A percentile compares a stretch with the other conserved stretches of the same genome.
Conservation (phyloP, 192 early-diverging fungal genomes). For the Radiomyces spectabilis region DNA sequence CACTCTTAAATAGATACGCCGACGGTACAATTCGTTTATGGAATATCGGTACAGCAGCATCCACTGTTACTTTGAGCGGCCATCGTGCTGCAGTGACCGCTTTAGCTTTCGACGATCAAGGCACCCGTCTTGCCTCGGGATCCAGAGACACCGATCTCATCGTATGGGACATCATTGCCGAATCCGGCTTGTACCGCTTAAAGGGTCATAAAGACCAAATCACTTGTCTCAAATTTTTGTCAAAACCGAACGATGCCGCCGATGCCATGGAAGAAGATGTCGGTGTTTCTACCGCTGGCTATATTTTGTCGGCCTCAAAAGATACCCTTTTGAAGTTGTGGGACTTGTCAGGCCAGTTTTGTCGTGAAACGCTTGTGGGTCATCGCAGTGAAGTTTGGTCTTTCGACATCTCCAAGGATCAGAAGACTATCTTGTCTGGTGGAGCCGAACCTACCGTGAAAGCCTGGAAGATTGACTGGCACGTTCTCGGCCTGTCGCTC, state of each 20-base stretch:
- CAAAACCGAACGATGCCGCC: constrained; percentile 3
- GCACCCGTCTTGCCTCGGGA: constrained; percentile 83
- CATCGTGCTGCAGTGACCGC: constrained; percentile 83
- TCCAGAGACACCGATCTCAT: constrained; percentile 91
- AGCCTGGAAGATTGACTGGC: constrained; percentile 79
- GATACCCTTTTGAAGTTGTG: constrained; percentile 95
- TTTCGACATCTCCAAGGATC: constrained; percentile 60
- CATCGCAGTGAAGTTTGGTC: constrained; percentile 96
- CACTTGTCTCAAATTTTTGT: constrained; percentile 64
- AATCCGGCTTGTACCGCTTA: constrained; percentile 81
- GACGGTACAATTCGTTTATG: constrained; percentile 93
- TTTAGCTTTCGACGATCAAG: constrained; percentile 72
- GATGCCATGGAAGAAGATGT: constrained; percentile 14
- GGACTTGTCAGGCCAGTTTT: constrained; percentile 91
- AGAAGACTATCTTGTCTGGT: constrained; percentile 71
- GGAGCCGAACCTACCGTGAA: constrained; percentile 77
- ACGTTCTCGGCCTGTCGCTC: constrained; percentile 34
- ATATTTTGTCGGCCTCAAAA: constrained; percentile 86
- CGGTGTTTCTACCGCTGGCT: constrained; percentile 47
- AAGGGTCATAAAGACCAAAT: constrained; percentile 96
- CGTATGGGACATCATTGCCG: constrained; percentile 91
- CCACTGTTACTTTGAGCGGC: constrained; percentile 79
- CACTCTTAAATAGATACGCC: constrained; percentile 47
- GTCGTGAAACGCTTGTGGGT: constrained; percentile 87
- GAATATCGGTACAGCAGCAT: constrained; percentile 46